phyloP scores from a whole-genome alignment of 129 eudicot genomes.

The Helichrysum umbraculigerum region DNA sequence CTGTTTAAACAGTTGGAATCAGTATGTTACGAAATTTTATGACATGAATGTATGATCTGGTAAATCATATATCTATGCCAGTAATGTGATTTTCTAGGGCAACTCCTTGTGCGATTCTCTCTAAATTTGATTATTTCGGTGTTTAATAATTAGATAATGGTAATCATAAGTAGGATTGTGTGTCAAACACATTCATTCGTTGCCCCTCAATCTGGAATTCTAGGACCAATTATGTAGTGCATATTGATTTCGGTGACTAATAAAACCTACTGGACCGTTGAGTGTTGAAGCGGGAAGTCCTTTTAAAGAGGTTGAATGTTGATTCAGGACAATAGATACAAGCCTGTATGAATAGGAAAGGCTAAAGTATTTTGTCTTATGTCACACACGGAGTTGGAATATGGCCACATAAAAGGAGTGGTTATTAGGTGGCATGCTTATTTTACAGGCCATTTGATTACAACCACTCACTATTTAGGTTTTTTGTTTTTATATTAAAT shows the following conservation, averaged over 20 bases:
- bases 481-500: not conserved
- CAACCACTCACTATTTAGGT: slow-evolving; percentile 15
- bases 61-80: not conserved
- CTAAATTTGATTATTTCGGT: not conserved
- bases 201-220: not conserved
- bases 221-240: not conserved
- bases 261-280: not conserved
- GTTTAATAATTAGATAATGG: not conserved
- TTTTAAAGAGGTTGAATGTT: not conserved
- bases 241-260: not conserved
- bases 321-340: not conserved
- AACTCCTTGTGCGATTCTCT: not conserved
- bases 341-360: not conserved
- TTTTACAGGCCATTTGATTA: slow-evolving; percentile 8
- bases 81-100: slow-evolving; percentile 4
- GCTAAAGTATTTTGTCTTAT: slow-evolving; percentile 1
- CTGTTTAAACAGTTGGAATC: not conserved
- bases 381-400: not conserved
- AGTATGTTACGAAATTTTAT: not conserved
- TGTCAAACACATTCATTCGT: not conserved
- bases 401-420: slow-evolving; percentile 25
- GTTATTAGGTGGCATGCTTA: slow-evolving; percentile 11
- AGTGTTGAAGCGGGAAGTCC: not conserved
- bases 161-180: not conserved
- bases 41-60: not conserved